A percentile compares a stretch with the other conserved stretches of the same genome.
These are phyloP conservation scores for Schoenoplectus tabernaemontani DNA, from an alignment of 202 grass and related monocot genomes.

Conservation along the genomic window DNA sequence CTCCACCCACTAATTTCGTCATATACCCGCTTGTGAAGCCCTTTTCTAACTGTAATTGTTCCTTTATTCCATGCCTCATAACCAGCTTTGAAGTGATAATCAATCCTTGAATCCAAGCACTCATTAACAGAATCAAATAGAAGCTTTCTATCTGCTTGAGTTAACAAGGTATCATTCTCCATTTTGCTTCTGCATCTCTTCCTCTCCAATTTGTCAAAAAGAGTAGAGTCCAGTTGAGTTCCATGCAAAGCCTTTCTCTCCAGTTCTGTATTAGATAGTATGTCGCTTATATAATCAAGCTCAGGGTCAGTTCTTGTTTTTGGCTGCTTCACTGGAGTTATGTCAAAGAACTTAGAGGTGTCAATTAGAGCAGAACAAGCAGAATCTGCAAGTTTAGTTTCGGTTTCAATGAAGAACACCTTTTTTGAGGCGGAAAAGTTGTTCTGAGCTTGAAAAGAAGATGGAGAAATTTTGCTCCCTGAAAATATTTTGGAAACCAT, in stretches of 20 bases:
- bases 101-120: constrained; percentile 43
- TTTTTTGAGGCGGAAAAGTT: constrained; percentile 18
- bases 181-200: constrained; percentile 21
- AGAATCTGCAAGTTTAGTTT: constrained; percentile 43
- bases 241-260: constrained; percentile 27
- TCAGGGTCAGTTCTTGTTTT: constrained; percentile 29
- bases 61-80: constrained; percentile 76
- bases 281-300: constrained; percentile 47
- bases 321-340: constrained; percentile 17
- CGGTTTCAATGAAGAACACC: constrained; percentile 24
- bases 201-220: constrained; percentile 44
- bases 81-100: constrained; percentile 50
- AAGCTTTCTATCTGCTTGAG: constrained; percentile 29
- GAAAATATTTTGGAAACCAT: neutral
- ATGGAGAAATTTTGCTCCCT: constrained; percentile 39
- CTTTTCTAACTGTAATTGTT: constrained; percentile 21
- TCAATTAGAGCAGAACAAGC: constrained; percentile 37
- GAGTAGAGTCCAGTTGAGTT: constrained; percentile 34
- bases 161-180: constrained; percentile 13
- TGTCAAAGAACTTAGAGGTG: constrained; percentile 33
- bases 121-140: constrained; percentile 59
- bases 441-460: constrained; percentile 39
- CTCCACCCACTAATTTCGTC: constrained; percentile 55
- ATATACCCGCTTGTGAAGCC: constrained; percentile 34
- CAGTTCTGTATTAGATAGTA: constrained; percentile 36